phyloP scores from a whole-genome alignment of 805 yeast species.

The Kockiozyma suomiensis region DNA sequence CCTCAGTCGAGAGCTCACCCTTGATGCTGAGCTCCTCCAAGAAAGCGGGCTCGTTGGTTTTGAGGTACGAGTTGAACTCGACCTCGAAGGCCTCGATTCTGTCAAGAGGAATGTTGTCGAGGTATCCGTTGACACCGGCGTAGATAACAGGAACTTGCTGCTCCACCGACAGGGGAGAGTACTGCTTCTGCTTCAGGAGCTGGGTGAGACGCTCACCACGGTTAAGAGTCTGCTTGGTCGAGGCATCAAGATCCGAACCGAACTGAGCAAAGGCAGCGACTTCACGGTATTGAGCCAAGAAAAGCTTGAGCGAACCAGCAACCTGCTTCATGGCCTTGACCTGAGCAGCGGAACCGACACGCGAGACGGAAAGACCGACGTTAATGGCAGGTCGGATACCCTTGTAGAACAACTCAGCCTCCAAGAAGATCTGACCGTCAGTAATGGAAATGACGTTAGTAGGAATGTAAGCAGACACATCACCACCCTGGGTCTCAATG shows the following conservation, averaged over 20 bases:
- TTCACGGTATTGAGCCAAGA: slow-evolving; percentile 99
- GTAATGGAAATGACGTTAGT: slow-evolving; percentile 97
- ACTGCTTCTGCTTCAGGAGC: slow-evolving; percentile 97
- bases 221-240: slow-evolving; percentile 96
- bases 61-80: slow-evolving; percentile 87
- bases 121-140: slow-evolving; percentile 99
- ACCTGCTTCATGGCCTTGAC: slow-evolving; percentile 99
- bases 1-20: slow-evolving; percentile 90
- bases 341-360: slow-evolving; percentile 99
- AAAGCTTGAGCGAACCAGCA: slow-evolving; percentile 99
- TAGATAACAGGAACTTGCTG: slow-evolving; percentile 97
- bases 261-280: slow-evolving; percentile 99
- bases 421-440: slow-evolving; percentile 98
- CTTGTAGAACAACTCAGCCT: slow-evolving; percentile 99
- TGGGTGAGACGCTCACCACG: slow-evolving; percentile 99
- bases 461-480: slow-evolving; percentile 96
- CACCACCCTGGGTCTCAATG: slow-evolving; percentile 99
- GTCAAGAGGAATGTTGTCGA: slow-evolving; percentile 81
- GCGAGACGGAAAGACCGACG: slow-evolving; percentile 99
- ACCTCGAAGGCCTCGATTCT: slow-evolving; percentile 90
- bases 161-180: slow-evolving; percentile 95
- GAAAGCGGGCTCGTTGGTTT: slow-evolving; percentile 84
- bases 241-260: slow-evolving; percentile 99
- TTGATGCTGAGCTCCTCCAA: slow-evolving; percentile 78
- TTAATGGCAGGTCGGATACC: slow-evolving; percentile 99